These are phyloP conservation scores for Penicillium sp. DNA, from an alignment of 2,329 filamentous ascomycete genomes.

Conservation along the genomic window DNA sequence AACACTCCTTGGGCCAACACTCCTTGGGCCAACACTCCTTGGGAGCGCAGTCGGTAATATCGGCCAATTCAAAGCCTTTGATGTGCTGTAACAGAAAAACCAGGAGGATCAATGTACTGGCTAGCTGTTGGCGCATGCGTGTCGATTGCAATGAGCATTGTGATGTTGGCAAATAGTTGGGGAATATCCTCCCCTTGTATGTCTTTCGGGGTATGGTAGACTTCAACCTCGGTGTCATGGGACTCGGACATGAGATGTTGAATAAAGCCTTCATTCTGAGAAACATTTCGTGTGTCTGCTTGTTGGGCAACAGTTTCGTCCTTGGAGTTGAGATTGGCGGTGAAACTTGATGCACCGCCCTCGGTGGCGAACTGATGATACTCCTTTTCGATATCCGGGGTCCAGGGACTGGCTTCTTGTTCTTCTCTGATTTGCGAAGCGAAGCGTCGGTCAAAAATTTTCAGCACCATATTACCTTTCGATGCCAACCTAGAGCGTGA, in stretches of 20 bases:
- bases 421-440: constrained; percentile 13
- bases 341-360: constrained; percentile 11
- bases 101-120: constrained; percentile 7
- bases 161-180: constrained; percentile 9
- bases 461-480: constrained; percentile 16
- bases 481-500: constrained; percentile 1
- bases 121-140: neutral
- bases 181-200: constrained; percentile 21
- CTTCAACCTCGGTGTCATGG: constrained; percentile 16
- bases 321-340: constrained; percentile 2
- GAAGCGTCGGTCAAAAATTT: constrained; percentile 24
- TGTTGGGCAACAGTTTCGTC: too few relatives aligned
- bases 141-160: neutral
- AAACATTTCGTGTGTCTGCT: constrained; percentile 8
- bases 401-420: constrained; percentile 13
- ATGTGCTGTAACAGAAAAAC: neutral
- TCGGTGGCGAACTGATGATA: constrained; percentile 18
- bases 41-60: constrained; percentile 12
- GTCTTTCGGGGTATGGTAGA: constrained; percentile 15
- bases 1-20: too few relatives aligned
- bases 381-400: constrained; percentile 10
- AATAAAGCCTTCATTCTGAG: constrained; percentile 19
- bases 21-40: constrained; percentile 16
- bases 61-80: constrained; percentile 9
- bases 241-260: constrained; percentile 11